Conservation (phyloP, 176 grass and related monocot species). For the Musa itinerans region DNA sequence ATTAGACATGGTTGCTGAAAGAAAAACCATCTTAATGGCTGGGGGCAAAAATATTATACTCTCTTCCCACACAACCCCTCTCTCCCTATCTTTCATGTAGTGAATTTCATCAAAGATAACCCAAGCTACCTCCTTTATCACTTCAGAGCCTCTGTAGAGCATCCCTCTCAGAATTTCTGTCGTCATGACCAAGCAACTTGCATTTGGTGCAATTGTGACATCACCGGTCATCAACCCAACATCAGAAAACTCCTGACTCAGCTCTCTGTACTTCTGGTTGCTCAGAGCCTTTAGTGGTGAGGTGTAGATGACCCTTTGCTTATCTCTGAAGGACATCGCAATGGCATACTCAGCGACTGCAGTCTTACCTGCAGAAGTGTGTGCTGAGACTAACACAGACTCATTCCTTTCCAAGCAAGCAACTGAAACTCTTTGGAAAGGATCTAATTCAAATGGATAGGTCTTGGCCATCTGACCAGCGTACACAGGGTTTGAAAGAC, state of each 20-base stretch:
- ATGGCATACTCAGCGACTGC: slow-evolving; percentile 87
- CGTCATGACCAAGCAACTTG: slow-evolving; percentile 93
- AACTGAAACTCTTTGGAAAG: slow-evolving; percentile 78
- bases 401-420: slow-evolving; percentile 87
- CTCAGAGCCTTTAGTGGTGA: slow-evolving; percentile 90
- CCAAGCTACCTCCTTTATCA: slow-evolving; percentile 88
- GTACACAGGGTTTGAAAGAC: slow-evolving; percentile 47
- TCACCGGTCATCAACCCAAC: slow-evolving; percentile 94
- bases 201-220: slow-evolving; percentile 84
- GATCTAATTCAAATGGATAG: slow-evolving; percentile 88
- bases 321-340: slow-evolving; percentile 90
- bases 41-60: slow-evolving; percentile 92
- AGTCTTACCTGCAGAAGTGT: slow-evolving; percentile 94
- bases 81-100: slow-evolving; percentile 98
- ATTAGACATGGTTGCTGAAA: slow-evolving; percentile 96
- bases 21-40: slow-evolving; percentile 97
- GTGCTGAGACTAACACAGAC: slow-evolving; percentile 81
- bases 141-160: slow-evolving; percentile 94
- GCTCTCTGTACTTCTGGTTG: slow-evolving; percentile 97
- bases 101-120: slow-evolving; percentile 99
- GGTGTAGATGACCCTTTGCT: slow-evolving; percentile 92
- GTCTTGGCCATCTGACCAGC: slow-evolving; percentile 84
- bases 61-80: slow-evolving; percentile 95
- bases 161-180: slow-evolving; percentile 94
- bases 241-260: slow-evolving; percentile 85